These are phyloP conservation scores for Colletotrichum tanaceti DNA, from an alignment of 2,329 filamentous ascomycete genomes.

Conservation along the genomic window DNA sequence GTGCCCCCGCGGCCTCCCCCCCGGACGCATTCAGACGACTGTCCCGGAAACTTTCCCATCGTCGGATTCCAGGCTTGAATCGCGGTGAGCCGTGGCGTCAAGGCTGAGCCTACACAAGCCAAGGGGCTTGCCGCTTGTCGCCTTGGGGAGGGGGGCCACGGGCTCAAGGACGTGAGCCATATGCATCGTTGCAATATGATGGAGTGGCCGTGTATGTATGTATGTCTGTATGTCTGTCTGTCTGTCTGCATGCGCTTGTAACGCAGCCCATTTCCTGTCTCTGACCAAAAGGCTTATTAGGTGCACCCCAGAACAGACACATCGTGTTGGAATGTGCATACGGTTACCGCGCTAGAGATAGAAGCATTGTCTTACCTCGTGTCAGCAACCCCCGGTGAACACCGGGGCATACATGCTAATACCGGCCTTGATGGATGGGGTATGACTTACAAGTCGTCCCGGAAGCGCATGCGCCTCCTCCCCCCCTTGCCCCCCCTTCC, in stretches of 20 bases:
- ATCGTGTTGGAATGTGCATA: not conserved
- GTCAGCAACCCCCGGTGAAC: conserved; percentile 8
- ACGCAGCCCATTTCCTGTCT: not conserved
- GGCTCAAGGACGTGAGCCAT: not conserved
- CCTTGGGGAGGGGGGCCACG: no score
- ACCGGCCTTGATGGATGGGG: conserved; percentile 6
- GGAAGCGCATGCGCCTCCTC: not conserved
- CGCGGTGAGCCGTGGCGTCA: conserved; percentile 18
- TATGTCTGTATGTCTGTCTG: no score
- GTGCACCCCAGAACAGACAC: conserved; percentile 7
- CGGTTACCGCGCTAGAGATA: conserved; percentile 12
- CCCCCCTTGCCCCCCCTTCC: no score
- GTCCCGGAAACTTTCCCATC: conserved; percentile 27
- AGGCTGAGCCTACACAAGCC: conserved; percentile 20
- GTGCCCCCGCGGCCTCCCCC: no score
- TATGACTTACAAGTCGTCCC: not conserved
- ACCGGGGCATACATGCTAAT: not conserved
- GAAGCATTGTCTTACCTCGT: conserved; percentile 21
- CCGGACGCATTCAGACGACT: conserved; percentile 20
- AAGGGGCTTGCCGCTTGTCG: conserved; percentile 1
- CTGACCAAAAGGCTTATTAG: not conserved
- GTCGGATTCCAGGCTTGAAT: conserved; percentile 1
- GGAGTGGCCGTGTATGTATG: not conserved
- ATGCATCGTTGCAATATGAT: conserved; percentile 12
- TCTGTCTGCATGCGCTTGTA: conserved; percentile 21